Percentiles rank a stretch among this genome's conserved stretches.
Evolutionary conservation across 2,329 filamentous ascomycete species (phyloP).

Genomic region (Metarhizium anisopliae): DNA sequence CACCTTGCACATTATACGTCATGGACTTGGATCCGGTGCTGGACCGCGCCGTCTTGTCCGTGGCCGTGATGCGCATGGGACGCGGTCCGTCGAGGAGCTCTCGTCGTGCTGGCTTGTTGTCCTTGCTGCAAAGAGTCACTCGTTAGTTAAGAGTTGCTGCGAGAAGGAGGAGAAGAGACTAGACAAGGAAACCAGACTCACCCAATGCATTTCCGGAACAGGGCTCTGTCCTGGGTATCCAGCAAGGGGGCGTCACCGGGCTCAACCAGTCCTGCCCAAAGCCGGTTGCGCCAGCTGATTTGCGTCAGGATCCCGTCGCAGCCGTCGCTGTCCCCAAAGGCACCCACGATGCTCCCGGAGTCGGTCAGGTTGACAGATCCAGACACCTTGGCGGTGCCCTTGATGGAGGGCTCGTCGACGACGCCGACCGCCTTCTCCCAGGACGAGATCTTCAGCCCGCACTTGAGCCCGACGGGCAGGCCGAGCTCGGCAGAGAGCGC

Average conservation of each 20-base stretch:
- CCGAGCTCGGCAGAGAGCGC: conserved; percentile 16
- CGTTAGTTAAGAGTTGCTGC: background rate
- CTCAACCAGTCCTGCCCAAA: conserved; percentile 13
- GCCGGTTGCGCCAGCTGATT: conserved; percentile 18
- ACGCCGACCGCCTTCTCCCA: conserved; percentile 14
- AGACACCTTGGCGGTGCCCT: conserved; percentile 12
- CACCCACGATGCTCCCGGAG: conserved; percentile 8
- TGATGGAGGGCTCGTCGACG: conserved; percentile 20
- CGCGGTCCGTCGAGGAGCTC: background rate
- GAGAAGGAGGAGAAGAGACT: background rate
- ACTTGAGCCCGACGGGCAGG: conserved; percentile 19
- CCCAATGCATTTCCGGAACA: conserved; percentile 15
- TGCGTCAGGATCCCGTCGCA: conserved; percentile 18
- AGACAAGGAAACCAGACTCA: conserved; percentile 7
- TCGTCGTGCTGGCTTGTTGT: background rate
- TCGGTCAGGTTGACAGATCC: conserved; percentile 8
- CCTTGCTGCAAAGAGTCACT: background rate
- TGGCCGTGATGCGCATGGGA: background rate
- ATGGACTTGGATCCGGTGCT: background rate
- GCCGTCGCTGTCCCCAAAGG: conserved; percentile 12
- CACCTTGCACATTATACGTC: conserved; percentile 1
- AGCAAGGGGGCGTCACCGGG: conserved; percentile 9
- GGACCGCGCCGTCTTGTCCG: background rate
- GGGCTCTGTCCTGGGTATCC: conserved; percentile 14
- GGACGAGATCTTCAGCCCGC: conserved; percentile 13